Percentiles rank a stretch among this genome's conserved stretches.
Conservation (phyloP, 257 asterid genomes). For the Verbascum thapsus region DNA sequence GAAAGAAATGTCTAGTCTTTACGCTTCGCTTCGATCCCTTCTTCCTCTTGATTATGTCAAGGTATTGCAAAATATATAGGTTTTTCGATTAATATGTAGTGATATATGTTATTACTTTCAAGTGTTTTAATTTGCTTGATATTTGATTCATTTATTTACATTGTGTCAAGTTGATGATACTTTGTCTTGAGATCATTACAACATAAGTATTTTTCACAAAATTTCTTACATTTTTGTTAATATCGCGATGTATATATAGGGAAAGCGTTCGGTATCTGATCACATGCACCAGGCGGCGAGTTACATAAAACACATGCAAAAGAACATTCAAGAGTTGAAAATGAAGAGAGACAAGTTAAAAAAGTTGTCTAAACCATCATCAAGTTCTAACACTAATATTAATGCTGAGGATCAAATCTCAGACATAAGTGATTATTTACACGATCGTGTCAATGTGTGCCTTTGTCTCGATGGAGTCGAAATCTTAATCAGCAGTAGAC, state of each 20-base stretch:
- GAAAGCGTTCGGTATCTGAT: conserved; percentile 39
- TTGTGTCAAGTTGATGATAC: too few relatives aligned
- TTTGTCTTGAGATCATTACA: too few relatives aligned
- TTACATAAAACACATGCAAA: conserved; percentile 38
- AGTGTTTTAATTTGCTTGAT: too few relatives aligned
- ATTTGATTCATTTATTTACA: too few relatives aligned
- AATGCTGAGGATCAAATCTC: not conserved
- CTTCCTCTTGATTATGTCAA: conserved; percentile 43
- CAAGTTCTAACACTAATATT: not conserved
- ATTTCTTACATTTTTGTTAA: not conserved
- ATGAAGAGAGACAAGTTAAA: conserved; percentile 29
- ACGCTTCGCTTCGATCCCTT: conserved; percentile 36
- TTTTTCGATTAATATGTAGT: too few relatives aligned
- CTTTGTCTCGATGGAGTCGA: conserved; percentile 24
- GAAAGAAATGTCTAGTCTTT: conserved; percentile 47
- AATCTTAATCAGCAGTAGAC: conserved; percentile 17
- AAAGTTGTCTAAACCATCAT: not conserved
- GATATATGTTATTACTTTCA: too few relatives aligned
- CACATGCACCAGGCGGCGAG: conserved; percentile 34
- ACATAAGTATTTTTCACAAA: not conserved
- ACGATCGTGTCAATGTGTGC: conserved; percentile 6
- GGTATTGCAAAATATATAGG: too few relatives aligned
- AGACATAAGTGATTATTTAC: not conserved
- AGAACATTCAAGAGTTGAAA: conserved; percentile 29
- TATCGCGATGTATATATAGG: conserved; percentile 22